phyloP scores from a whole-genome alignment of 352 stramenopile genomes.

The Phytophthora kernoviae region DNA sequence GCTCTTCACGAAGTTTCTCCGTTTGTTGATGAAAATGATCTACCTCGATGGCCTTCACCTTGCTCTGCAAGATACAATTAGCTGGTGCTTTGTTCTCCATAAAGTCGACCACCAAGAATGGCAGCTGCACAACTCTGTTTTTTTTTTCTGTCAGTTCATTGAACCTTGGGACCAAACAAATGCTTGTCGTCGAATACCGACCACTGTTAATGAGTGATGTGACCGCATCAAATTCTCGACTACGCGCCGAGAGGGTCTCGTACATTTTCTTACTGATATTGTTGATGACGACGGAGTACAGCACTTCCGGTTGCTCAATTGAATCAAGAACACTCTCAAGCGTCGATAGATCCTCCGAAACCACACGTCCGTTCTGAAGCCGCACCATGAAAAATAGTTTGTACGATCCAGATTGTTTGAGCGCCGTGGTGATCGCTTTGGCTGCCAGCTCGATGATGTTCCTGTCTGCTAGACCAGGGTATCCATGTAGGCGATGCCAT shows the following conservation, averaged over 20 bases:
- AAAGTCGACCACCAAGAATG: background rate
- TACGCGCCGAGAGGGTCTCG: background rate
- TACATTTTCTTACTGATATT: conserved; percentile 7
- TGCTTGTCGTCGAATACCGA: conserved; percentile 13
- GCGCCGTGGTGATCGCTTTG: background rate
- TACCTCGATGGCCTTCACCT: background rate
- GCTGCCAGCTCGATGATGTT: conserved; percentile 11
- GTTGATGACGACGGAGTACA: conserved; percentile 17
- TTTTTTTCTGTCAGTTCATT: background rate
- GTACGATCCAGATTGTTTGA: conserved; percentile 2
- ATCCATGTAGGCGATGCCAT: conserved; percentile 32
- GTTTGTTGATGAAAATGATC: background rate
- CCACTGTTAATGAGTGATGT: conserved; percentile 8
- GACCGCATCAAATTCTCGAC: background rate
- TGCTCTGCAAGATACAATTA: background rate
- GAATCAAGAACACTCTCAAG: conserved; percentile 18
- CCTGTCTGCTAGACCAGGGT: conserved; percentile 22
- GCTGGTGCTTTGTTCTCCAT: background rate
- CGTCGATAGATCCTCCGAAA: conserved; percentile 12
- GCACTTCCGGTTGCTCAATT: conserved; percentile 2
- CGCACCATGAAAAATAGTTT: conserved; percentile 19
- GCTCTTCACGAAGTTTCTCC: background rate
- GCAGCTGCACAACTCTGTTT: background rate
- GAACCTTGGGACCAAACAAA: conserved; percentile 17
- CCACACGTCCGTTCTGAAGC: conserved; percentile 12